Percentiles rank a stretch among this genome's conserved stretches.
phyloP scores from a whole-genome alignment of 805 yeast genomes.

The Candida wancherniae region DNA sequence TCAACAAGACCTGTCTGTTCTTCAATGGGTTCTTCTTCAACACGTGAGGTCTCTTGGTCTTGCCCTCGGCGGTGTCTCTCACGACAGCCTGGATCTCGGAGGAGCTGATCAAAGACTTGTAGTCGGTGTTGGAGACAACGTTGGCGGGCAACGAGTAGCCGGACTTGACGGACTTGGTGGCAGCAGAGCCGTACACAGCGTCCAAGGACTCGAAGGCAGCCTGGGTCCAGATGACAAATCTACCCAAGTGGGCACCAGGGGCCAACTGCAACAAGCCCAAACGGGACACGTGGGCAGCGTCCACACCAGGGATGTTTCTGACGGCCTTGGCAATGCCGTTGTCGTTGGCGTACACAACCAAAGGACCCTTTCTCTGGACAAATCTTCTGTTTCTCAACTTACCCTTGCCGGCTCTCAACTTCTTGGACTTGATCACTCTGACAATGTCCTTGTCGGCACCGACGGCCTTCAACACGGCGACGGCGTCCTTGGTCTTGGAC shows the following conservation, averaged over 20 bases:
- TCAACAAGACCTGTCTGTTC: slow-evolving; percentile 97
- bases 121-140: slow-evolving; percentile 94
- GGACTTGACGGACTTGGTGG: slow-evolving; percentile 77
- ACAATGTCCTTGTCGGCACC: slow-evolving; percentile 98
- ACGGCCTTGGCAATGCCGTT: slow-evolving; percentile 97
- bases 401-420: slow-evolving; percentile 99
- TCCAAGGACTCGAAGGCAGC: slow-evolving; percentile 95
- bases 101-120: slow-evolving; percentile 96
- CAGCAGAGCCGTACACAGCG: slow-evolving; percentile 93
- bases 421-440: slow-evolving; percentile 98
- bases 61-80: slow-evolving; percentile 92
- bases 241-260: slow-evolving; percentile 99
- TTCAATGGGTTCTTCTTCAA: slow-evolving; percentile 84
- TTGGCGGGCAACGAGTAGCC: slow-evolving; percentile 90
- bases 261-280: slow-evolving; percentile 97
- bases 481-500: slow-evolving; percentile 96
- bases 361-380: slow-evolving; percentile 99
- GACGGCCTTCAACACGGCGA: slow-evolving; percentile 94
- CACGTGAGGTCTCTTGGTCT: slow-evolving; percentile 97
- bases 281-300: slow-evolving; percentile 86
- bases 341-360: slow-evolving; percentile 97
- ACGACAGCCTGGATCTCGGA: slow-evolving; percentile 97
- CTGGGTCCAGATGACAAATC: slow-evolving; percentile 99
- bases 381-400: slow-evolving; percentile 99
- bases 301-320: slow-evolving; percentile 99